These are phyloP conservation scores for Aspergillus indologenus DNA, from an alignment of 495 filamentous ascomycete genomes.

Conservation along the genomic window DNA sequence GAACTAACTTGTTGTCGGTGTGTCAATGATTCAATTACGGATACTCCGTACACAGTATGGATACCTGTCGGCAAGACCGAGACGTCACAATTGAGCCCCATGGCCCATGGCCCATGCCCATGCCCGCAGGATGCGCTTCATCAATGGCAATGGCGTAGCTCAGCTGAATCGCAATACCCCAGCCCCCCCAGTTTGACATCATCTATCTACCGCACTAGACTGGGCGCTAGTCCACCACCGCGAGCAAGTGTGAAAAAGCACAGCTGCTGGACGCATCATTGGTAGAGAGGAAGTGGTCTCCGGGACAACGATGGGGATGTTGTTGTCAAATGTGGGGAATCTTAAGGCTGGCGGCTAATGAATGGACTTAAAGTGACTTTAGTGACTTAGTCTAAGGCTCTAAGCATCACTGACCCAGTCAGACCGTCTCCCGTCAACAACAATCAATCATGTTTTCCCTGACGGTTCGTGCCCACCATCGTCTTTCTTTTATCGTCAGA, in stretches of 20 bases:
- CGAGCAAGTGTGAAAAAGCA: conserved; percentile 1
- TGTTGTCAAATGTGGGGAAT: conserved; percentile 7
- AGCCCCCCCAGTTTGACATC: conserved; percentile 3
- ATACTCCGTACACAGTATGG: too few relatives aligned
- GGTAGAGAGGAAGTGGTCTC: not conserved
- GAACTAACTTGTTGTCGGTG: too few relatives aligned
- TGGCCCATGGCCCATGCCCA: too few relatives aligned
- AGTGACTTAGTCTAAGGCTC: too few relatives aligned
- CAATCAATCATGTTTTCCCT: conserved; percentile 1
- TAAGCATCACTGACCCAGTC: too few relatives aligned
- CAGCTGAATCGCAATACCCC: not conserved
- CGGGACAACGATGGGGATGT: conserved; percentile 9
- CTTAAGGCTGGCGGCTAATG: not conserved
- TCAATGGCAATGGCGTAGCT: conserved; percentile 8
- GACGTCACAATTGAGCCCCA: not conserved
- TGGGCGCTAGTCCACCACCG: not conserved
- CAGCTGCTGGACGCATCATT: not conserved
- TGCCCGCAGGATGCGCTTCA: too few relatives aligned
- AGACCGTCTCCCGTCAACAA: too few relatives aligned
- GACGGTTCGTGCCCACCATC: not conserved
- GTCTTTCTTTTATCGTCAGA: not conserved
- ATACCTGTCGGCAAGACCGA: not conserved
- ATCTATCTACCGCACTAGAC: not conserved
- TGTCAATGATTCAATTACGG: too few relatives aligned
- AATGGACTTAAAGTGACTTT: too few relatives aligned